Conservation (phyloP, 305 asterid species). For the Fraxinus nigra region DNA sequence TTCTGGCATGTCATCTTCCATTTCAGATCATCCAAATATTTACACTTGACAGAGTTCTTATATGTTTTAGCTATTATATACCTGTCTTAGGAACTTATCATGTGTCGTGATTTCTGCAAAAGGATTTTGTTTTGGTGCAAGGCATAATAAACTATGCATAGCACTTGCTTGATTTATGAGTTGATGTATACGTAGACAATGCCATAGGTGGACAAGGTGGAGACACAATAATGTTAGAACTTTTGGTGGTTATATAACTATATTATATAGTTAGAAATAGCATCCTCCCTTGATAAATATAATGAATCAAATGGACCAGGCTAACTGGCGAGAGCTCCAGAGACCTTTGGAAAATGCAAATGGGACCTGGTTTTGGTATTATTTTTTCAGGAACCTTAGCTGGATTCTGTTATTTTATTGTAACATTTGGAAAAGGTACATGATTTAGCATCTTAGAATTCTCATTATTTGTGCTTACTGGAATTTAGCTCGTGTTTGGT, state of each 20-base stretch:
- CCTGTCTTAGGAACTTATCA: not conserved
- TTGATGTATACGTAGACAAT: not conserved
- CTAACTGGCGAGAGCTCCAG: not conserved
- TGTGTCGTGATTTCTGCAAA: not conserved
- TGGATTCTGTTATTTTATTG: not conserved
- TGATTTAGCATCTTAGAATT: not conserved
- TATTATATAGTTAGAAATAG: constrained; percentile 9
- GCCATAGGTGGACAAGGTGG: constrained; percentile 11
- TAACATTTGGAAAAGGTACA: not conserved
- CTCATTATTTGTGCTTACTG: not conserved
- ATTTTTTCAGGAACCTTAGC: not conserved
- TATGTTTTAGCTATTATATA: not conserved
- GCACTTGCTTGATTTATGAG: not conserved
- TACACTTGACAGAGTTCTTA: not conserved
- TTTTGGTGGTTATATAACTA: constrained; percentile 7
- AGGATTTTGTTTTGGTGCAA: not conserved
- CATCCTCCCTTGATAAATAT: constrained; percentile 9
- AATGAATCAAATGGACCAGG: constrained; percentile 11
- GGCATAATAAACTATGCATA: not conserved
- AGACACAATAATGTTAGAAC: constrained; percentile 15
- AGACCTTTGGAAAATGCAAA: not conserved
- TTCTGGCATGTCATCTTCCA: not conserved
- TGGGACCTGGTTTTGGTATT: not conserved
- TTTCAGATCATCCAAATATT: not conserved
- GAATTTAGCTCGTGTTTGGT: not conserved